Conservation (phyloP, 2,329 filamentous ascomycete species). For the Sarocladium oryzae region DNA sequence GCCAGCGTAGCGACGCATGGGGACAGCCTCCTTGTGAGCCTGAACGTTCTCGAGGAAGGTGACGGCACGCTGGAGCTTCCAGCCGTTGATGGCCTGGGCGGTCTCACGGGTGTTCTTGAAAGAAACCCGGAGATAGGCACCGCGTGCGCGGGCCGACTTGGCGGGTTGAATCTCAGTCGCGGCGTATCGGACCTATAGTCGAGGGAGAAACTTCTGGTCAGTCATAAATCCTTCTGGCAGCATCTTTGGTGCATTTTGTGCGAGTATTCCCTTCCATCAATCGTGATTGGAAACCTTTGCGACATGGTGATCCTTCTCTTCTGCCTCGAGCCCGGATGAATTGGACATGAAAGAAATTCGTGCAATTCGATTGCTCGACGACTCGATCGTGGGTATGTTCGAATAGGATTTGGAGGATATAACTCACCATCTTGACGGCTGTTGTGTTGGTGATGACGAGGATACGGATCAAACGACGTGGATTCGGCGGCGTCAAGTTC, state of each 20-base stretch:
- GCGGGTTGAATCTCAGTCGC: slow-evolving; percentile 77
- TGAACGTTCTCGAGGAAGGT: slow-evolving; percentile 98
- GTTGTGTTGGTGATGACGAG: slow-evolving; percentile 41
- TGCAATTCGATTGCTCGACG: not conserved
- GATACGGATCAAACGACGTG: slow-evolving; percentile 41
- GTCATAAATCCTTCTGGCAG: slow-evolving; percentile 17
- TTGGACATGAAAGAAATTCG: not conserved
- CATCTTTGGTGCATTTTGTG: not conserved
- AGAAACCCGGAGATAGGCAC: slow-evolving; percentile 96
- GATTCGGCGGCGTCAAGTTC: slow-evolving; percentile 32
- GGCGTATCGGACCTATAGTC: slow-evolving; percentile 82
- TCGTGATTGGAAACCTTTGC: slow-evolving; percentile 8
- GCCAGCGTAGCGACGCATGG: slow-evolving; percentile 96
- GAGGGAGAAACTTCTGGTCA: slow-evolving; percentile 10
- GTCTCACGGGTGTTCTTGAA: slow-evolving; percentile 99
- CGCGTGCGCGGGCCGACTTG: slow-evolving; percentile 96
- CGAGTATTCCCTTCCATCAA: not conserved
- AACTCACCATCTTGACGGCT: slow-evolving; percentile 52
- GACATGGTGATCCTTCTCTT: slow-evolving; percentile 5
- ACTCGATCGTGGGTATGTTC: slow-evolving; percentile 4
- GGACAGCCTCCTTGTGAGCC: slow-evolving; percentile 94
- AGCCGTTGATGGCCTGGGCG: slow-evolving; percentile 98
- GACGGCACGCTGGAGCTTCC: slow-evolving; percentile 92
- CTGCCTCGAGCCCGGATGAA: not conserved
- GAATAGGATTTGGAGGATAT: slow-evolving; percentile 13